These are phyloP conservation scores for Myxozyma kluyveri DNA, from an alignment of 805 yeast species.

Conservation along the genomic window DNA sequence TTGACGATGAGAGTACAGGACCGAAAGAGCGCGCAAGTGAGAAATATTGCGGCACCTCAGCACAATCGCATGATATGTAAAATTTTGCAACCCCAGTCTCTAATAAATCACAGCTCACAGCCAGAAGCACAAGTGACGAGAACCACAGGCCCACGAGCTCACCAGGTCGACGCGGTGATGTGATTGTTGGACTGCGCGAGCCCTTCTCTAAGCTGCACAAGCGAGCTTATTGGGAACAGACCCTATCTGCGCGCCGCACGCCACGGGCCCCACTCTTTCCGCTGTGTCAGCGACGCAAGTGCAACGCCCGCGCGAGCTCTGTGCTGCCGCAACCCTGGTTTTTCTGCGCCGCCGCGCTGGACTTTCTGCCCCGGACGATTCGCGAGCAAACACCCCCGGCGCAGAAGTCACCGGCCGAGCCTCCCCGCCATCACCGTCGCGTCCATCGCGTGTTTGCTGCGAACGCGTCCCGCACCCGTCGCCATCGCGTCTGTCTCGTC, in stretches of 20 bases:
- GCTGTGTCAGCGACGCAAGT: not conserved
- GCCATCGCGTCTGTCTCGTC: not conserved
- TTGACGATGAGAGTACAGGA: too few species aligned
- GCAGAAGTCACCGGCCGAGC: constrained; percentile 8
- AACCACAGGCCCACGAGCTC: too few species aligned
- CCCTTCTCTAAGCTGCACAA: too few species aligned
- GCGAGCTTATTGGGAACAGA: too few species aligned
- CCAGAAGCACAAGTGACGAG: too few species aligned
- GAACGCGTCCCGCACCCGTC: not conserved
- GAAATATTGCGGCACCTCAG: too few species aligned
- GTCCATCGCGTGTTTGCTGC: constrained; percentile 1
- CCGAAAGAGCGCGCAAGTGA: too few species aligned
- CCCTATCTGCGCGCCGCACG: not conserved
- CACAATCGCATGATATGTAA: too few species aligned
- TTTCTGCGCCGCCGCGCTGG: constrained; percentile 10
- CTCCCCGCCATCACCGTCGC: not conserved
- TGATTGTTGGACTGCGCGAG: too few species aligned
- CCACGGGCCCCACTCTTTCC: not conserved
- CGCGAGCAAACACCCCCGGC: not conserved
- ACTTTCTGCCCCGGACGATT: constrained; percentile 9
- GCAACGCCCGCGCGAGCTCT: not conserved
- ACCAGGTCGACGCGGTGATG: too few species aligned
- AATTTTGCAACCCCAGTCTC: too few species aligned
- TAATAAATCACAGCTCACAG: too few species aligned
- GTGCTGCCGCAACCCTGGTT: not conserved